These are phyloP conservation scores for Thelonectria olida DNA, from an alignment of 2,329 filamentous ascomycete species.

Conservation along the genomic window DNA sequence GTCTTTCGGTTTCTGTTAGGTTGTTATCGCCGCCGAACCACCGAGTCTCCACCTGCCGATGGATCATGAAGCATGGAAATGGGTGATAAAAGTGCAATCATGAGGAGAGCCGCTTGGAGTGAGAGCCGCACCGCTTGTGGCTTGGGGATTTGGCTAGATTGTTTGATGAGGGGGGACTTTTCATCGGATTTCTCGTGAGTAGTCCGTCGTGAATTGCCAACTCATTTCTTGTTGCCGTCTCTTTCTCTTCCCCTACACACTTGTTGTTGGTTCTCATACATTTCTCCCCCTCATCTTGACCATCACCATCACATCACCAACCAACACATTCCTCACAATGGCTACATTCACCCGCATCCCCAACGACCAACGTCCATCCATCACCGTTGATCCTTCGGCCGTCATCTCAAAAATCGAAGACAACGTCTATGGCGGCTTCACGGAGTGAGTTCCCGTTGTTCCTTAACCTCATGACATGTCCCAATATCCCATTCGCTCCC, in stretches of 20 bases:
- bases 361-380: constrained; percentile 68
- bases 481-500: neutral
- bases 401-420: constrained; percentile 78
- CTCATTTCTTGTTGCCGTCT: neutral
- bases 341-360: constrained; percentile 76
- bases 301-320: neutral
- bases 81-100: neutral
- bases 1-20: neutral
- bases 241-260: neutral
- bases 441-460: constrained; percentile 67
- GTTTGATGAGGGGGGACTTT: neutral
- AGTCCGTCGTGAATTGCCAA: neutral
- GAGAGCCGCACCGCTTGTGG: neutral
- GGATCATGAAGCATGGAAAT: neutral
- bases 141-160: neutral
- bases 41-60: constrained; percentile 5
- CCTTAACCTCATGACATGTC: neutral
- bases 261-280: neutral
- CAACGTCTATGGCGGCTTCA: constrained; percentile 86
- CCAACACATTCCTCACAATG: constrained; percentile 59
- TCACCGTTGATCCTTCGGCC: constrained; percentile 71
- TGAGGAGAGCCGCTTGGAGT: neutral
- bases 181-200: neutral
- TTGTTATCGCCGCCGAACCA: constrained; percentile 10
- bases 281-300: neutral